Base-by-base conservation (phyloP, 257 asterid species). In the Knoxia roxburghii region DNA sequence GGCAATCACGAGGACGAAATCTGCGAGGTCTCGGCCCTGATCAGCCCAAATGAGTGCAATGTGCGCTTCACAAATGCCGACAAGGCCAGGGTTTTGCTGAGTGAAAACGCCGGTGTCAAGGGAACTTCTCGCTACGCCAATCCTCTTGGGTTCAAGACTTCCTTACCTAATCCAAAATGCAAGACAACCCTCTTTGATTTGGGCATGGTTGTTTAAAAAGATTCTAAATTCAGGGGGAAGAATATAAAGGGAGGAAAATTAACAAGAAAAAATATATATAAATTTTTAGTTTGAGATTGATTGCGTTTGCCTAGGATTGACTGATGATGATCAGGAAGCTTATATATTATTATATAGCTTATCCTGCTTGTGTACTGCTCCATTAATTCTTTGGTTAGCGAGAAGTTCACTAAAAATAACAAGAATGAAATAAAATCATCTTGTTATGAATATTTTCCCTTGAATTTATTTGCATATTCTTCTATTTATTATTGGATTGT, bases 1-100 rank as follows among this genome's bases (percentile, higher is more conserved):
- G 80, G 82, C 3, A 87, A 84, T 12, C 83, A 77, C n/a, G 82
- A 75, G 62, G 72, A 70, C 4, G 85, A 84, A 7, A 69, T 81
- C 29, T 84, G 89, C 46, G 85, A 79, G 29, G 78, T 84, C 29
- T 21, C 6, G 5, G 67, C 68, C 4, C 11, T 70, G 21, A 62
- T 55, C 14, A 81, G 85, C 68, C 83, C 84, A 5, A 29, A 3
- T 10, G 64, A 76, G 2, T 84, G 89, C 83, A 53, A 65, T 0
- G 62, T 37, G 14, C 26, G 54, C 0, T 72, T 81, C 62, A 12
- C 14, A 0, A 61, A 51, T 5, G 1, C 27, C 13, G 67, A 58
- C 26, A 71, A 23, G 23, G 75, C 82, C 8, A 72, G 76, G 14
- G 51, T 84, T 17, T 33, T 46, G 0, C 61, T 78, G 81, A 81